Conservation (phyloP, 2,329 filamentous ascomycete species). For the Hymenoscyphus albidus region DNA sequence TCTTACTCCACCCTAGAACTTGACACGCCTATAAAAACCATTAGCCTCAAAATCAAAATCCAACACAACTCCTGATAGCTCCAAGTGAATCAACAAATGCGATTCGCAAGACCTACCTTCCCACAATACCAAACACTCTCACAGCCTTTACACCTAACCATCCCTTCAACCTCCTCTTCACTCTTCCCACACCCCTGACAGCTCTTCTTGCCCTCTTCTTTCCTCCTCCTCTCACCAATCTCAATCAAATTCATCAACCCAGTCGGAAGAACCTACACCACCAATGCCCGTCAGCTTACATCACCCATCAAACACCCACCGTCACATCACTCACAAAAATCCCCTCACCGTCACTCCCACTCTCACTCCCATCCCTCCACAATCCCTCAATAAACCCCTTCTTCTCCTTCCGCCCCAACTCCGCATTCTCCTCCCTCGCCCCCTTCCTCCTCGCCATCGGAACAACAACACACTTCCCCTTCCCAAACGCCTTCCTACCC, state of each 20-base stretch:
- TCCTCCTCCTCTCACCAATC: conserved; percentile 14
- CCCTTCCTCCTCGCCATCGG: conserved; percentile 22
- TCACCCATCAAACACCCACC: background rate
- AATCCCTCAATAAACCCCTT: conserved; percentile 25
- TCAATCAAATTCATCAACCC: conserved; percentile 23
- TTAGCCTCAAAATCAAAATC: background rate
- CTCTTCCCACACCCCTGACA: conserved; percentile 27
- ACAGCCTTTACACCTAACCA: conserved; percentile 31
- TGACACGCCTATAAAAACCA: conserved; percentile 28
- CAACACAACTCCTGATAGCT: background rate
- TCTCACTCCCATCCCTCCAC: conserved; percentile 13
- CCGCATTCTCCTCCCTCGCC: conserved; percentile 17
- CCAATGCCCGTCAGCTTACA: background rate
- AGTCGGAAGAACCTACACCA: conserved; percentile 25
- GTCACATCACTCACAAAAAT: conserved; percentile 16
- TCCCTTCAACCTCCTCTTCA: conserved; percentile 11
- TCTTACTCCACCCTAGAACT: conserved; percentile 27
- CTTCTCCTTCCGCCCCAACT: conserved; percentile 19
- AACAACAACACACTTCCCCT: conserved; percentile 24
- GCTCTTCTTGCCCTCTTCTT: background rate
- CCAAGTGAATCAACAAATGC: background rate
- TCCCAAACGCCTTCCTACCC: conserved; percentile 22
- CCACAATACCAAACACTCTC: conserved; percentile 31
- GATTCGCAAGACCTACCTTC: conserved; percentile 24
- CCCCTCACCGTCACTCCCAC: background rate